Evolutionary conservation across 1,284 basidiomycete species (phyloP).

Genomic region (Pterulicium gracile): DNA sequence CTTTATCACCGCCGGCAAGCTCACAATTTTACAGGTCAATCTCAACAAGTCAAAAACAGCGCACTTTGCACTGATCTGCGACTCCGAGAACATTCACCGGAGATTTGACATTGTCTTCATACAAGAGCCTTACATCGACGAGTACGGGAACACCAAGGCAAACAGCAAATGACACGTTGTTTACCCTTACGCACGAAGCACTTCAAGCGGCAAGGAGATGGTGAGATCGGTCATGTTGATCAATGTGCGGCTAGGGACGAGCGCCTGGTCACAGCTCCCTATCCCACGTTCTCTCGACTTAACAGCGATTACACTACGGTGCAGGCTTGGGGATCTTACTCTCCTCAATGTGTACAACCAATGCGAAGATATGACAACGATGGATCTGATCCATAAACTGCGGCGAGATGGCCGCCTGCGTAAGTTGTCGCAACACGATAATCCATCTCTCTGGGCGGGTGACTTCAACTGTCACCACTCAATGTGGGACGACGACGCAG

Average conservation of each 20-base stretch:
- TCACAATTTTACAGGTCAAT: too few species aligned
- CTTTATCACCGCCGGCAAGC: too few species aligned
- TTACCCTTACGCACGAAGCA: constrained; percentile 14
- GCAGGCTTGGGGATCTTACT: constrained; percentile 3
- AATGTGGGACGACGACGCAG: constrained; percentile 17
- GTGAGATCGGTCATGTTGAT: constrained; percentile 17
- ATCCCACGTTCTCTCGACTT: constrained; percentile 14
- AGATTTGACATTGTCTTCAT: constrained; percentile 18
- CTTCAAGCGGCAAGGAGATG: constrained; percentile 3
- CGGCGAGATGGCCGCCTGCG: constrained; percentile 3
- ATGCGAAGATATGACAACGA: constrained; percentile 9
- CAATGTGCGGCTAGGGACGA: constrained; percentile 14
- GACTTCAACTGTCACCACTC: constrained; percentile 28
- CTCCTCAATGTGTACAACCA: constrained; percentile 23
- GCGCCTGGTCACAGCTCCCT: constrained; percentile 12
- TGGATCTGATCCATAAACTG: constrained; percentile 9
- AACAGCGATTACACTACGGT: constrained; percentile 12
- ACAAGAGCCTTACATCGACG: constrained; percentile 20
- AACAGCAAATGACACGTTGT: constrained; percentile 13
- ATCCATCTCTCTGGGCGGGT: constrained; percentile 20
- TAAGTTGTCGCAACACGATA: too few species aligned
- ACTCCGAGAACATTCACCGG: constrained; percentile 10
- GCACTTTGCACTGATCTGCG: constrained; percentile 14
- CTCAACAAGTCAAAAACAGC: constrained; percentile 15
- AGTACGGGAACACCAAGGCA: constrained; percentile 7